A percentile compares a stretch with the other conserved stretches of the same genome.
Evolutionary conservation across 2,329 filamentous ascomycete genomes (phyloP).

Genomic region (Fusarium sp.): DNA sequence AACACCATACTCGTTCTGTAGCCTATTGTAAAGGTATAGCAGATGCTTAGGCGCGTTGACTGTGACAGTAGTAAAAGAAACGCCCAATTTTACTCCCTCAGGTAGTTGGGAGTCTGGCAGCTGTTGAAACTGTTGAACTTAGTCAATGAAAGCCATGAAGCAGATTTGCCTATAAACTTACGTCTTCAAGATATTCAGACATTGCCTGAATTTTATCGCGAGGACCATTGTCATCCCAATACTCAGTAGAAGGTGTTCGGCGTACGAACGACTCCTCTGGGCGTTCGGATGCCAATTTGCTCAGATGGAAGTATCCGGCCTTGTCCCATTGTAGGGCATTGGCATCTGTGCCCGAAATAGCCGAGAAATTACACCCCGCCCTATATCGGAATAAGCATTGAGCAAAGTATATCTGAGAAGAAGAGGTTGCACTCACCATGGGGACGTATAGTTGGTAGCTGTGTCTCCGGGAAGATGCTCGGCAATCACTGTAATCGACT

Average conservation of each 20-base stretch:
- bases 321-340: constrained; percentile 61
- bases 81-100: constrained; percentile 53
- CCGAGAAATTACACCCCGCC: constrained; percentile 62
- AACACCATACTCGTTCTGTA: constrained; percentile 52
- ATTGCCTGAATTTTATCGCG: constrained; percentile 59
- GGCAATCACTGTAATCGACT: constrained; percentile 55
- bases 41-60: constrained; percentile 58
- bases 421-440: constrained; percentile 52
- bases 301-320: constrained; percentile 57
- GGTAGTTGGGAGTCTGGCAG: constrained; percentile 51
- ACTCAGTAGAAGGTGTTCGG: constrained; percentile 57
- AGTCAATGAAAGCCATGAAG: too few species aligned
- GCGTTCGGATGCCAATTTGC: constrained; percentile 51
- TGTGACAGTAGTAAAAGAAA: constrained; percentile 56
- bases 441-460: constrained; percentile 57
- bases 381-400: constrained; percentile 32
- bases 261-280: constrained; percentile 54
- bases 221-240: constrained; percentile 58
- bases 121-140: constrained; percentile 48
- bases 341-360: constrained; percentile 58
- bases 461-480: constrained; percentile 60
- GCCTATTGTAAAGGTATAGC: constrained; percentile 48
- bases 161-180: constrained; percentile 34
- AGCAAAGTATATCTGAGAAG: background rate
- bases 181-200: constrained; percentile 59